These are phyloP conservation scores for Nannochloris sp. DNA, from an alignment of 139 green algal species.

Conservation along the genomic window DNA sequence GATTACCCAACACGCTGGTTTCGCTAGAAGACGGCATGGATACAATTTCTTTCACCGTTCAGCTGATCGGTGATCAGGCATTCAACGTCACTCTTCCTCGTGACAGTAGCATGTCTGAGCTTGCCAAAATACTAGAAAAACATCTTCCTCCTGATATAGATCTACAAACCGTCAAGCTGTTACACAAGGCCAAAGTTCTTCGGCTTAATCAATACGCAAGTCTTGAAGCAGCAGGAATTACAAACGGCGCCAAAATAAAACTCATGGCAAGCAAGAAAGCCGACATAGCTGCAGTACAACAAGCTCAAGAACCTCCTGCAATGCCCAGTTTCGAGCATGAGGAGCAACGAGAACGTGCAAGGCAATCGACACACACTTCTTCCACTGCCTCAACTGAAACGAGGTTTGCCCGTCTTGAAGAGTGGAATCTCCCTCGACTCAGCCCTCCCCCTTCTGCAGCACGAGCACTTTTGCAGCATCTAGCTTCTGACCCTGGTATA, in stretches of 20 bases:
- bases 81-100: too few species aligned
- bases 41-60: too few species aligned
- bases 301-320: slow-evolving; percentile 17
- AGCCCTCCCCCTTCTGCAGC: slow-evolving; percentile 34
- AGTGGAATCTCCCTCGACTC: slow-evolving; percentile 24
- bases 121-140: too few species aligned
- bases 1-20: too few species aligned
- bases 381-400: background rate
- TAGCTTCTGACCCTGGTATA: slow-evolving; percentile 64
- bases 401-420: slow-evolving; percentile 29
- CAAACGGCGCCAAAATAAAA: background rate
- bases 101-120: too few species aligned
- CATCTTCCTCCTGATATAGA: background rate
- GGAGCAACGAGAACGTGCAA: slow-evolving; percentile 23
- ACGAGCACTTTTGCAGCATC: slow-evolving; percentile 52
- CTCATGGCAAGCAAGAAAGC: slow-evolving; percentile 22
- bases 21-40: too few species aligned
- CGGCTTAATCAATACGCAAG: background rate
- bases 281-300: slow-evolving; percentile 27
- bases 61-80: too few species aligned
- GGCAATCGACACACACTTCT: background rate
- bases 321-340: slow-evolving; percentile 58
- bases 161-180: background rate
- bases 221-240: background rate
- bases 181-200: background rate